Base-by-base conservation (phyloP, 345 rosid species). In the Salix koriyanagi region DNA sequence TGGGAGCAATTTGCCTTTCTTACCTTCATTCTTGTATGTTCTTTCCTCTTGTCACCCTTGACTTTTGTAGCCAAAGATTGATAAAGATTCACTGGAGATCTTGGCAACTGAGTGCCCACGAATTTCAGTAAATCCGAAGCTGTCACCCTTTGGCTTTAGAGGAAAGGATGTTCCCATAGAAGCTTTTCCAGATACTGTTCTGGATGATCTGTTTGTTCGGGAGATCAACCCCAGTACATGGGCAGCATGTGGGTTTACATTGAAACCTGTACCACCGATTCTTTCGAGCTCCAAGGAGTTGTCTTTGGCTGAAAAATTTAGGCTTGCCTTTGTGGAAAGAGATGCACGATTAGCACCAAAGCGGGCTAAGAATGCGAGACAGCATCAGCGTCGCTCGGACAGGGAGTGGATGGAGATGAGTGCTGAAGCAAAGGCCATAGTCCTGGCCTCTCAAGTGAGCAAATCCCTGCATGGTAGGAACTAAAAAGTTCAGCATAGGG, bases 281-380 rank as follows among this genome's bases (percentile, higher is more conserved):
- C 77, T 79, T 19, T 70, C 76, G 23, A 77, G 71, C 77, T 72
- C 90, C 61, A 69, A 34, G 6, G 94, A 91, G 79, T 82, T 93
- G 79, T 83, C 96, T 2, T 70, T 90, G 71, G 94, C 97, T 7
- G 99, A 93, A 85, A 95, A 89, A 77, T 91, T 93, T 75, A 89
- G 99, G 77, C 91, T 95, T 21, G 96, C 93, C 26, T 93, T 86
- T 75, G 81, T 79, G 65, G 97, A 91, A 78, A 89, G 99, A 76
- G 96, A 95, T 83, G 84, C 88, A 3, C 83, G 97, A 4, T 79
- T 90, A 77, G 97, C 99, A 50, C 97, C 93, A n/a, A 95, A 95
- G 80, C 91, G 96, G 56, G 97, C 97, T 0, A 93, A 93, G 84
- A 95, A 93, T 30, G 88, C 91, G 16, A 90, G 97, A 80, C 99